Percentiles rank a stretch among this genome's conserved stretches.
Conservation (phyloP, 164 flowering plant species). For the Umbellularia californica region DNA sequence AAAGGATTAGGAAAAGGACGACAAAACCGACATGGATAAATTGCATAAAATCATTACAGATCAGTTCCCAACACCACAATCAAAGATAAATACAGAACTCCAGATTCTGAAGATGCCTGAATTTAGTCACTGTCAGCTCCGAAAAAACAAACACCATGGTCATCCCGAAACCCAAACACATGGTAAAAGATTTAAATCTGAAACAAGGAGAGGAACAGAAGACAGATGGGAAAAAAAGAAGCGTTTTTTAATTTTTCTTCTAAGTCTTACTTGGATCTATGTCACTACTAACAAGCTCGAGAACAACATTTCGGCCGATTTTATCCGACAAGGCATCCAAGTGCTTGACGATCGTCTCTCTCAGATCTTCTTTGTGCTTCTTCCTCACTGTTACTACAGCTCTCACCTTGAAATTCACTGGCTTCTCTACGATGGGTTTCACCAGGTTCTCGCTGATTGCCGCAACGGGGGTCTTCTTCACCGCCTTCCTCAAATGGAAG, state of each 20-base stretch:
- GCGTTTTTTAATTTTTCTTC: neutral
- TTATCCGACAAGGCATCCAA: slow-evolving; percentile 73
- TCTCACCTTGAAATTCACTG: slow-evolving; percentile 70
- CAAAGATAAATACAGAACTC: neutral
- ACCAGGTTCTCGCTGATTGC: slow-evolving; percentile 70
- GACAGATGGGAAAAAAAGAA: neutral
- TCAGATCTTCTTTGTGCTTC: slow-evolving; percentile 79
- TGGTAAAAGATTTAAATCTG: neutral
- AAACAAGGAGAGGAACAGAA: neutral
- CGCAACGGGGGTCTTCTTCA: slow-evolving; percentile 18
- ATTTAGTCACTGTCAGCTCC: neutral
- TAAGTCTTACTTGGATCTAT: slow-evolving; percentile 71
- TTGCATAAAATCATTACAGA: too few relatives aligned
- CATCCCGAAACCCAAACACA: neutral
- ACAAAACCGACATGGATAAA: neutral
- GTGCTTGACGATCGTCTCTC: slow-evolving; percentile 55
- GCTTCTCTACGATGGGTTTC: slow-evolving; percentile 35
- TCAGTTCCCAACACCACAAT: too few relatives aligned
- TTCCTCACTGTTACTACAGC: slow-evolving; percentile 79
- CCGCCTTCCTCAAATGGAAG: slow-evolving; percentile 16
- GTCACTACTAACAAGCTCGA: slow-evolving; percentile 72
- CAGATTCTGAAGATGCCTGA: neutral
- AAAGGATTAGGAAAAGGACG: neutral
- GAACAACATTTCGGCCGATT: slow-evolving; percentile 72
- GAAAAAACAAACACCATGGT: neutral